Evolutionary conservation across 2,329 filamentous ascomycete genomes (phyloP).

Genomic region (Septoria linicola): DNA sequence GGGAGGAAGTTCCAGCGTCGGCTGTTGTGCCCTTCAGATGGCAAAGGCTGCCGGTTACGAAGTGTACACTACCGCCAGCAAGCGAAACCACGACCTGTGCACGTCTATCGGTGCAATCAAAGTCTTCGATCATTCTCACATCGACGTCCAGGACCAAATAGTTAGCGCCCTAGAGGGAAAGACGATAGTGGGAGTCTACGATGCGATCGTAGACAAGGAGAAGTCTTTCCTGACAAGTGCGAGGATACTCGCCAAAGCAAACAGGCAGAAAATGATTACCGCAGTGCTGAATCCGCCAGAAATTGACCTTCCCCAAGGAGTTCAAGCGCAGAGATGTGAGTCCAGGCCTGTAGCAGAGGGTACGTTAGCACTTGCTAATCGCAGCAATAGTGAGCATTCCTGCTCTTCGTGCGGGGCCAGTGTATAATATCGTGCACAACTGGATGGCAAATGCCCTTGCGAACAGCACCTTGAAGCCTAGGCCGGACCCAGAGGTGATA

Average conservation of each 20-base stretch:
- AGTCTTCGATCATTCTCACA: constrained; percentile 48
- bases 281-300: constrained; percentile 16
- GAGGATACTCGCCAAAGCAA: constrained; percentile 6
- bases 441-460: constrained; percentile 22
- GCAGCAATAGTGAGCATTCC: constrained; percentile 17
- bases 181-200: constrained; percentile 5
- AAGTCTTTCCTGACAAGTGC: constrained; percentile 10
- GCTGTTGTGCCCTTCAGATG: constrained; percentile 51
- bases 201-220: constrained; percentile 11
- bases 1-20: constrained; percentile 55
- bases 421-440: constrained; percentile 14
- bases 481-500: constrained; percentile 21
- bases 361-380: background rate
- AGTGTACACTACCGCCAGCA: constrained; percentile 38
- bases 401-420: constrained; percentile 5
- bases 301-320: constrained; percentile 6
- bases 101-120: constrained; percentile 45
- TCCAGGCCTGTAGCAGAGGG: background rate
- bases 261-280: constrained; percentile 15
- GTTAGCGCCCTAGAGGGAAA: constrained; percentile 5
- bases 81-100: constrained; percentile 43
- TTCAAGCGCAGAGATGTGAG: constrained; percentile 16
- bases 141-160: constrained; percentile 1
- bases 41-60: constrained; percentile 50
- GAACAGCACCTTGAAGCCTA: constrained; percentile 17